phyloP scores from a whole-genome alignment of 164 flowering plant species.

The Macadamia integrifolia region DNA sequence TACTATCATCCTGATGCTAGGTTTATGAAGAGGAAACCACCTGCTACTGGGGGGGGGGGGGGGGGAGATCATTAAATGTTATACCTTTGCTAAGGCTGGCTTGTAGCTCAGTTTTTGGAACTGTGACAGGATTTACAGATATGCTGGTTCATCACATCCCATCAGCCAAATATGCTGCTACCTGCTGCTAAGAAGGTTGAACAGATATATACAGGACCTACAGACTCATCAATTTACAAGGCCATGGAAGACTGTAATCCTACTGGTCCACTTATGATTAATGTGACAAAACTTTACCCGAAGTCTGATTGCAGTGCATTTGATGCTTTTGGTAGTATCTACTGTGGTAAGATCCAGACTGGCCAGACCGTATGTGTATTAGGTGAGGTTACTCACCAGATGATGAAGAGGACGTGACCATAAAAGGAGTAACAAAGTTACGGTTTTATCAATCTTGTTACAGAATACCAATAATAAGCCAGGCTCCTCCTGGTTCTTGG shows the following conservation, averaged over 20 bases:
- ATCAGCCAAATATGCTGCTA: constrained; percentile 82
- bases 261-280: constrained; percentile 90
- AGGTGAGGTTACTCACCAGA: constrained; percentile 99
- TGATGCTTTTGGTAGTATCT: constrained; percentile 99
- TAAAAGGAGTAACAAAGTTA: constrained; percentile 89
- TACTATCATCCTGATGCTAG: constrained; percentile 76
- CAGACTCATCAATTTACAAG: constrained; percentile 50
- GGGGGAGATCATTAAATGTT: constrained; percentile 88
- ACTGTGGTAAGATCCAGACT: constrained; percentile 82
- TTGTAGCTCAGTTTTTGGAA: constrained; percentile 93
- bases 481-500: constrained; percentile 99
- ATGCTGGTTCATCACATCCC: constrained; percentile 96
- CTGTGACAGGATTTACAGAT: constrained; percentile 96
- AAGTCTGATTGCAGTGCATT: constrained; percentile 96
- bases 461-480: constrained; percentile 78
- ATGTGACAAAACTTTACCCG: constrained; percentile 91
- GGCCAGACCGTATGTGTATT: constrained; percentile 89
- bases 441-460: constrained; percentile 99
- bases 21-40: constrained; percentile 66
- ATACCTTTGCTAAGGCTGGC: constrained; percentile 91
- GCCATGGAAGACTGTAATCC: constrained; percentile 87
- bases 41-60: constrained; percentile 48
- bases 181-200: constrained; percentile 79
- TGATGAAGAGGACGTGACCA: constrained; percentile 97
- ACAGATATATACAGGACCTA: constrained; percentile 85